Evolutionary conservation across 164 flowering plant genomes (phyloP), one percentile per base, ranked within the genome.

Genomic region (Malania oleifera): DNA sequence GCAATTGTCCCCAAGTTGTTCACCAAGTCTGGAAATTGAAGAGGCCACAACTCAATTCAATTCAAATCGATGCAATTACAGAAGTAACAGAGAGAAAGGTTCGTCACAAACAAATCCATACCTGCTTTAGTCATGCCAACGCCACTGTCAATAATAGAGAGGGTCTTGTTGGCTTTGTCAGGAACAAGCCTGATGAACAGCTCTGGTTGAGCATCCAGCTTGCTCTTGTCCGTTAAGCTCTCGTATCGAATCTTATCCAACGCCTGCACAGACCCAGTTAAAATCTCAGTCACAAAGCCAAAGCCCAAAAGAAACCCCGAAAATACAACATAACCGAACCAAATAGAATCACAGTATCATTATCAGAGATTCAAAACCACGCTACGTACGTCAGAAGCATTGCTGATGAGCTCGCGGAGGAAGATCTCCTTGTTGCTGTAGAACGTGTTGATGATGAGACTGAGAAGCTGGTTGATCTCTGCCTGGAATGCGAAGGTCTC

Each of bases 1-100:
- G 85, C 85, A 60, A 81, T 81, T 17, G 84, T 82, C 9, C 87
- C 87, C 67, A 79, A 59, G 46, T 81, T 79, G 67, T 81, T 79
- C 67, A 81, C 86, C 82, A 79, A 57, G 46, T 81, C 86, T 77
- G 53, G 10, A 46, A 22, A 31, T 4, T n/a, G n/a, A n/a, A n/a
- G 6, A 31, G 9, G 35, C 35, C 35, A 31, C 35, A 31, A 31
- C 4, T 4, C 35, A 31, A 31, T 31, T 31, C 35, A 31, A 9
- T 31, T 31, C 9, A 4, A 4, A 31, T 4, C 9, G 9, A 4
- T 31, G 4, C 35, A 31, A 31, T 31, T 31, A 4, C 35, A 31
- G 9, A 31, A 31, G 4, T 31, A 31, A 31, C 35, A 4, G 9
- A 31, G 9, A 31, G 3, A 43, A 17, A 15, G n/a, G 13, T 5